These are phyloP conservation scores for Aegilops longissima DNA, from an alignment of 176 grass and related monocot genomes.

Conservation along the genomic window DNA sequence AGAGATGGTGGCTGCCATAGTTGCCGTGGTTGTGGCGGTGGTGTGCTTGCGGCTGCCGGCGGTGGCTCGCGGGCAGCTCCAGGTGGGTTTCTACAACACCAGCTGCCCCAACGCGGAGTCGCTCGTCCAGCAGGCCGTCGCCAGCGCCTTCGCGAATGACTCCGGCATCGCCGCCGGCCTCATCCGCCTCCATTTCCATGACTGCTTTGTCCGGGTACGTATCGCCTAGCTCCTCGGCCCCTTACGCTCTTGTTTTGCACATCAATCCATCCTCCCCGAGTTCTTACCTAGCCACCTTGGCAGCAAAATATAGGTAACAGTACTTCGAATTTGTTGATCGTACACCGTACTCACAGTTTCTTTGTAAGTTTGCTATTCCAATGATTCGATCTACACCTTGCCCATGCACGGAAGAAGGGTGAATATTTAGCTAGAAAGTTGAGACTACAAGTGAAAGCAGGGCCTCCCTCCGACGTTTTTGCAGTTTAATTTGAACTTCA, in stretches of 20 bases:
- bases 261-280: background rate
- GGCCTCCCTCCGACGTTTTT: background rate
- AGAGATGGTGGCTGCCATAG: background rate
- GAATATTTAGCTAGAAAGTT: background rate
- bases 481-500: no score
- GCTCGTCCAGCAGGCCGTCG: conserved; percentile 10
- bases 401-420: no score
- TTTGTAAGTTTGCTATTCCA: no score
- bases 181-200: conserved; percentile 11
- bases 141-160: conserved; percentile 4
- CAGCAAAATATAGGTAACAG: no score
- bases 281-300: background rate
- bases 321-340: background rate
- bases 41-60: background rate
- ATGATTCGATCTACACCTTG: no score
- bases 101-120: conserved; percentile 11
- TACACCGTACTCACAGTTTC: background rate
- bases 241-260: background rate
- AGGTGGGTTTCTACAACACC: conserved; percentile 12
- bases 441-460: background rate
- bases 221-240: background rate
- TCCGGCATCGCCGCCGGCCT: conserved; percentile 13
- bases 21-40: background rate
- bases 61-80: background rate
- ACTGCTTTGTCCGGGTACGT: background rate